A percentile compares a stretch with the other conserved stretches of the same genome.
These are phyloP conservation scores for Marasmius oreades DNA, from an alignment of 1,284 basidiomycete genomes.

Conservation along the genomic window DNA sequence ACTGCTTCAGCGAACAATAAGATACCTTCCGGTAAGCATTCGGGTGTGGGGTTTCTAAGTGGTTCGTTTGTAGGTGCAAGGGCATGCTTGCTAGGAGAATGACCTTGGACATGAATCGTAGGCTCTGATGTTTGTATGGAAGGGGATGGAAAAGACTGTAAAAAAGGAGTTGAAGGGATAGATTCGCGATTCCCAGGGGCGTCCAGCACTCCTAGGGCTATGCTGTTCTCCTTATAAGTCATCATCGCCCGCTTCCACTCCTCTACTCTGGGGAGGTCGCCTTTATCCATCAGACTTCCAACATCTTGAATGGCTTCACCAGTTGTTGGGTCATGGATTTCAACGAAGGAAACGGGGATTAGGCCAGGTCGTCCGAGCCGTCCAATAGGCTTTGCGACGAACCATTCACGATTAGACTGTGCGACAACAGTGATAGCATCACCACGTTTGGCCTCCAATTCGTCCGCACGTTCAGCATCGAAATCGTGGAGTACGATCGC, in stretches of 20 bases:
- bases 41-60: constrained; percentile 33
- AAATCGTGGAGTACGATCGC: constrained; percentile 97
- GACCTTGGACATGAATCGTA: constrained; percentile 21
- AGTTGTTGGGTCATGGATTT: constrained; percentile 90
- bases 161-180: constrained; percentile 40
- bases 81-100: constrained; percentile 22
- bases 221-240: constrained; percentile 94
- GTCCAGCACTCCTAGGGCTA: constrained; percentile 90
- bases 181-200: constrained; percentile 44
- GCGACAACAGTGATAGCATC: constrained; percentile 92
- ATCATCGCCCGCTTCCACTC: constrained; percentile 98
- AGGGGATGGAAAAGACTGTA: constrained; percentile 24
- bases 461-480: constrained; percentile 90
- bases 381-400: constrained; percentile 93
- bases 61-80: constrained; percentile 18
- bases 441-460: constrained; percentile 91
- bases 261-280: constrained; percentile 90
- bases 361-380: constrained; percentile 92
- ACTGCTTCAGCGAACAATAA: constrained; percentile 89
- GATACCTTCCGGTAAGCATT: constrained; percentile 73
- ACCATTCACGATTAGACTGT: constrained; percentile 89
- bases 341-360: constrained; percentile 95
- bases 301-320: constrained; percentile 75
- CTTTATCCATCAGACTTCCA: constrained; percentile 76
- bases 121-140: constrained; percentile 17